Evolutionary conservation across 1,139 yeast genomes (phyloP), one percentile per base, ranked within the genome.

Genomic region (Geotrichum reessii): DNA sequence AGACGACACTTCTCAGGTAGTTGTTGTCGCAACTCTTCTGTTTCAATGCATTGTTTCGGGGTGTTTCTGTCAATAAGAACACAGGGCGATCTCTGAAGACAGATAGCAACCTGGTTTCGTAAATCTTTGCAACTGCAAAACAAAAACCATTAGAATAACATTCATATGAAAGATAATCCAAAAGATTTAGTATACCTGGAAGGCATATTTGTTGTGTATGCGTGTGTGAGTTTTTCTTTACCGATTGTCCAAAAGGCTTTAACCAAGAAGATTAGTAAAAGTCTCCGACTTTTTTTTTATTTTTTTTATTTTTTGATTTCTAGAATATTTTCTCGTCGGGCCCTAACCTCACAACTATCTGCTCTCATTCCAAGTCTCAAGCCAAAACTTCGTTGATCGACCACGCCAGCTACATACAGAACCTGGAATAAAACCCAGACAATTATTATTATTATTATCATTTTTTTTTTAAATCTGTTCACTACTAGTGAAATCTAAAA

Each of bases 71-170:
- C 89, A 47, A 93, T 81, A 76, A 93, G 80, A 58, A 93, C 99
- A 73, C 99, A 93, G 17, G 98, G 98, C 4, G 98, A 91, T 71
- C 97, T 79, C 72, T 93, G 99, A 54, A 93, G 79, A 70, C 99
- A 93, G 25, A 93, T 86, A 7, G 98, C 98, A 63, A 93, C 90
- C 17, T 96, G 96, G 67, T 83, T 89, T 68, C 91, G 83, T 69
- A 92, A 95, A 73, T 93, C 99, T 68, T 88, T 86, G 73, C 99
- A 93, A 79, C 96, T 91, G 24, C 61, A 58, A 1, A 58, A 63
- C 62, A 61, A 2, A 17, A 19, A 27, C 17, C 31, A 3, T 33
- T 31, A 37, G 21, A 11, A 40, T 25, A 12, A 21, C n/a, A 19
- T 8, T 8, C 1, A 12, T 2, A 8, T 31, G 1, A 44, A 11